Evolutionary conservation across 2,329 filamentous ascomycete species (phyloP).

Genomic region (Botrytis elliptica): DNA sequence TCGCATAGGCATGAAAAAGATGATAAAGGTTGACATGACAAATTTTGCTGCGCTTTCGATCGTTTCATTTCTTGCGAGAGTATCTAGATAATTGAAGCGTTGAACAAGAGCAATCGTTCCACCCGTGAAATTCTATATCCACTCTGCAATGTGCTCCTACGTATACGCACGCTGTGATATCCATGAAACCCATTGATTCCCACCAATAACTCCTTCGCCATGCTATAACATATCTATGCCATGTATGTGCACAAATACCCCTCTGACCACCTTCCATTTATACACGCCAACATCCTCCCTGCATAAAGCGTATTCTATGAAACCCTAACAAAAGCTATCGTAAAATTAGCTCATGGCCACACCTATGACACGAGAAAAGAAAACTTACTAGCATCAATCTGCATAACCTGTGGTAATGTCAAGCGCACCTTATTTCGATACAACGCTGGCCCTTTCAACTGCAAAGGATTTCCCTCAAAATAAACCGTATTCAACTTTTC

Average conservation of each 20-base stretch:
- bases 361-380: neutral
- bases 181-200: slow-evolving; percentile 14
- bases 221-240: slow-evolving; percentile 21
- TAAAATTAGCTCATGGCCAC: neutral
- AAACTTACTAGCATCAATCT: slow-evolving; percentile 95
- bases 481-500: slow-evolving; percentile 83
- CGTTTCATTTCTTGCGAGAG: neutral
- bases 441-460: slow-evolving; percentile 72
- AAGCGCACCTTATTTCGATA: slow-evolving; percentile 93
- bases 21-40: neutral
- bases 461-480: slow-evolving; percentile 91
- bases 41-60: neutral
- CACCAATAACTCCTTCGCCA: slow-evolving; percentile 28
- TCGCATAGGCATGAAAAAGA: slow-evolving; percentile 43
- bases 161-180: slow-evolving; percentile 4
- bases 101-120: neutral
- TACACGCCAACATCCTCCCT: neutral
- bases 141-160: slow-evolving; percentile 5
- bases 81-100: neutral
- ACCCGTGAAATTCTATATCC: neutral
- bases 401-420: slow-evolving; percentile 80
- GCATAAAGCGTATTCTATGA: slow-evolving; percentile 28
- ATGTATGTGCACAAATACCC: neutral
- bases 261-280: neutral
- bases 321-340: slow-evolving; percentile 37